Conservation (phyloP, 345 rosid genomes). For the Eucalyptus globulus region DNA sequence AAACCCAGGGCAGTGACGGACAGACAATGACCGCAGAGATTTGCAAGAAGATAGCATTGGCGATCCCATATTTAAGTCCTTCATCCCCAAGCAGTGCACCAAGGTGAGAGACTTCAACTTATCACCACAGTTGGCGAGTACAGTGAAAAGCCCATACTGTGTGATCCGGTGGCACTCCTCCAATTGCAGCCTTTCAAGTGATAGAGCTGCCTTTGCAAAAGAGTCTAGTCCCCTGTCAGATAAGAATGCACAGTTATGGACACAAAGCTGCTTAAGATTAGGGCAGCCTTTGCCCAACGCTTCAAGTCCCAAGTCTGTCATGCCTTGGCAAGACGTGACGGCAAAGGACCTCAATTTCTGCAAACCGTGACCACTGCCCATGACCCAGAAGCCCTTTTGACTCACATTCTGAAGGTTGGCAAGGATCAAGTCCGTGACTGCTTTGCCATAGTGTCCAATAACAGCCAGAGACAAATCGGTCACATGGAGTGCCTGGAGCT, state of each 20-base stretch:
- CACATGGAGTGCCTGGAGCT: slow-evolving; percentile 65
- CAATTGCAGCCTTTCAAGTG: slow-evolving; percentile 70
- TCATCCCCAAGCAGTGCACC: slow-evolving; percentile 62
- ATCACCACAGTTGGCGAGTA: slow-evolving; percentile 56
- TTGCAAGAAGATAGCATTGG: slow-evolving; percentile 28
- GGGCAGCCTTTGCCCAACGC: slow-evolving; percentile 81
- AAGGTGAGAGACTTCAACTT: slow-evolving; percentile 60
- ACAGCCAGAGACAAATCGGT: slow-evolving; percentile 84
- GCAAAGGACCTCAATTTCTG: slow-evolving; percentile 63
- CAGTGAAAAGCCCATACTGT: slow-evolving; percentile 76
- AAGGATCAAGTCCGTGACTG: slow-evolving; percentile 57
- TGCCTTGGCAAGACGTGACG: slow-evolving; percentile 56
- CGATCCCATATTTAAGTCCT: slow-evolving; percentile 29
- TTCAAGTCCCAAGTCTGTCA: slow-evolving; percentile 68
- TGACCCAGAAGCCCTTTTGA: slow-evolving; percentile 94
- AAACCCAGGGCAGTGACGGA: slow-evolving; percentile 82
- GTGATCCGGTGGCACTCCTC: slow-evolving; percentile 96
- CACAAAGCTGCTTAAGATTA: slow-evolving; percentile 46
- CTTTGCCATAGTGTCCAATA: slow-evolving; percentile 80
- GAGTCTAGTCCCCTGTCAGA: slow-evolving; percentile 80
- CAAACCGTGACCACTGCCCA: slow-evolving; percentile 82
- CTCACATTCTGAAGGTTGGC: slow-evolving; percentile 43
- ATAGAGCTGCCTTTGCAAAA: slow-evolving; percentile 46
- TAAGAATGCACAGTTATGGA: slow-evolving; percentile 39
- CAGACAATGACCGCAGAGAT: slow-evolving; percentile 45